Conservation (phyloP, 768 basidiomycete genomes). For the Tricholoma saponaceum region DNA sequence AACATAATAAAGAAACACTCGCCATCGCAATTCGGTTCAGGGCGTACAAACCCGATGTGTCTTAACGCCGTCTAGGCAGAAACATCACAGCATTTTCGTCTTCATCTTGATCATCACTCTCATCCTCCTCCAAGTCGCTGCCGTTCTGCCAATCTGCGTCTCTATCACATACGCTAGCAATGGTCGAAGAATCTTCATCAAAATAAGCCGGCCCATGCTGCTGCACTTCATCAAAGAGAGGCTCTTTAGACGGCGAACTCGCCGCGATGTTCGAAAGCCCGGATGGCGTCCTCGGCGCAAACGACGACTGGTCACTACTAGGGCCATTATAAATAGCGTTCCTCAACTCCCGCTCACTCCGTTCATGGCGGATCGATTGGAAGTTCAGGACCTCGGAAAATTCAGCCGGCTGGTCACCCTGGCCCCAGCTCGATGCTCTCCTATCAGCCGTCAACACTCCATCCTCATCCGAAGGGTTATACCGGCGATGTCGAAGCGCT, state of each 20-base stretch:
- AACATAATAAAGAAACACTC: not conserved
- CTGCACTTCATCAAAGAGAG: not conserved
- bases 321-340: not conserved
- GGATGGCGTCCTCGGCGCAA: slow-evolving; percentile 15
- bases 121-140: slow-evolving; percentile 22
- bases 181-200: slow-evolving; percentile 49
- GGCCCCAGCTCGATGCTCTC: slow-evolving; percentile 66
- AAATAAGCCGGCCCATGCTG: slow-evolving; percentile 25
- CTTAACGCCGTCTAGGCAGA: slow-evolving; percentile 21
- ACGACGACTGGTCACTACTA: slow-evolving; percentile 7
- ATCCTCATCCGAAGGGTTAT: slow-evolving; percentile 4
- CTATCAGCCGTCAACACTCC: slow-evolving; percentile 38
- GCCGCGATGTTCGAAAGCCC: slow-evolving; percentile 7
- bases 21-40: not conserved
- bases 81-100: slow-evolving; percentile 28
- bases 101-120: not conserved
- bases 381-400: slow-evolving; percentile 28
- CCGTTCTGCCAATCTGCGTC: slow-evolving; percentile 11
- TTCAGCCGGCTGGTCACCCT: slow-evolving; percentile 37
- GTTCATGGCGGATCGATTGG: slow-evolving; percentile 32
- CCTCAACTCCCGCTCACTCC: slow-evolving; percentile 10
- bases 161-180: slow-evolving; percentile 40
- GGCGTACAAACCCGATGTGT: not conserved
- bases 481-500: slow-evolving; percentile 27
- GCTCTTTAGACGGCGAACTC: not conserved